Evolutionary conservation across 1,284 basidiomycete genomes (phyloP).

Genomic region (Boletus semigastroideus): DNA sequence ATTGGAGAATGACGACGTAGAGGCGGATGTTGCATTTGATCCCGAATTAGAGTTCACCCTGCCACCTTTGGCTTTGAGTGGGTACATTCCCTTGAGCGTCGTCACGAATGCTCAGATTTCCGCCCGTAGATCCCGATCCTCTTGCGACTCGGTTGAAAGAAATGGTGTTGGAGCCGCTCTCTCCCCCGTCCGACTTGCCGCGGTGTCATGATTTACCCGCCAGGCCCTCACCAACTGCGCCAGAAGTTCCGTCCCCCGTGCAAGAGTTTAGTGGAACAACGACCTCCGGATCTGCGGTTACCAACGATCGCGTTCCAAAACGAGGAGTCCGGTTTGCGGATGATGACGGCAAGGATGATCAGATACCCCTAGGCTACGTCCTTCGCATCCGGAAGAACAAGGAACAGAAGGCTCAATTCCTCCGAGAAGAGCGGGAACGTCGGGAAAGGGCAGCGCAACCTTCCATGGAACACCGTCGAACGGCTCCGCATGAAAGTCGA

Average conservation of each 20-base stretch:
- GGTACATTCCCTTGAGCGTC: conserved; percentile 5
- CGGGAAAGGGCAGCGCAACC: conserved; percentile 41
- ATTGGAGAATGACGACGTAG: conserved; percentile 15
- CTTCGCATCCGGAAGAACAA: conserved; percentile 67
- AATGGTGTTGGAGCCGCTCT: conserved; percentile 1
- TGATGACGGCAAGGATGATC: conserved; percentile 60
- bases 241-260: not conserved
- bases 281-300: conserved; percentile 15
- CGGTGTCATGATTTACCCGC: conserved; percentile 6
- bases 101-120: conserved; percentile 13
- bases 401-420: conserved; percentile 68
- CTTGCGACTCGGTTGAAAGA: conserved; percentile 11
- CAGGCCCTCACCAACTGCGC: not conserved
- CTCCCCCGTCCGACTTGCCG: not conserved
- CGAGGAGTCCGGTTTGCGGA: conserved; percentile 71
- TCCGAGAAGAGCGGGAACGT: conserved; percentile 57
- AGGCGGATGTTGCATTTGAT: conserved; percentile 9
- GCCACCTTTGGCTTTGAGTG: conserved; percentile 18
- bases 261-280: conserved; percentile 3
- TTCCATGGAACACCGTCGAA: conserved; percentile 37
- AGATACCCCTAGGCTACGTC: conserved; percentile 64
- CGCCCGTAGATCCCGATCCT: conserved; percentile 23
- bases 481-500: conserved; percentile 15
- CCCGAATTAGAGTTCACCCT: conserved; percentile 18
- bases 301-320: conserved; percentile 37